Conservation (phyloP, 306 rosid species). For the Oemleria cerasiformis region DNA sequence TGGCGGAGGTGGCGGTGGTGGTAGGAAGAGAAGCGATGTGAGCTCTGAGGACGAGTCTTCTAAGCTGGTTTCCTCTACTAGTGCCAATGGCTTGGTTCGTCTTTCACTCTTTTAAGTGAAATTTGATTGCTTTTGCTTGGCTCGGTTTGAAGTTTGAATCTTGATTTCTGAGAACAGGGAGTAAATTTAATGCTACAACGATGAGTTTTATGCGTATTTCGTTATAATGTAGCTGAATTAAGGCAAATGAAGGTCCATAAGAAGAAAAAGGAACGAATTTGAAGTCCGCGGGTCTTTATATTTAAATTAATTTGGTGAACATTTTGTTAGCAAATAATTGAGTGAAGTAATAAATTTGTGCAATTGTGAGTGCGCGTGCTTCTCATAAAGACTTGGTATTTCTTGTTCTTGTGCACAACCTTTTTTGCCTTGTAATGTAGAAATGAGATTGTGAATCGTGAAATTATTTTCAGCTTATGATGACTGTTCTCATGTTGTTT, state of each 20-base stretch:
- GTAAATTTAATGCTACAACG: neutral
- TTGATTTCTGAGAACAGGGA: neutral
- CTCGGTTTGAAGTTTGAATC: conserved; percentile 9
- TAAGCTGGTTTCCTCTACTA: conserved; percentile 53
- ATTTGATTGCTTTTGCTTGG: conserved; percentile 24
- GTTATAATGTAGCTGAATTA: too few species aligned
- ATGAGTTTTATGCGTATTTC: neutral
- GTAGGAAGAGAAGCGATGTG: conserved; percentile 58
- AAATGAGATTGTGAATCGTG: neutral
- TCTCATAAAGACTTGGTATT: neutral
- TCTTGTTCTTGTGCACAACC: neutral
- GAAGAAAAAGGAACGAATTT: neutral
- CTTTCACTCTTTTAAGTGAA: neutral
- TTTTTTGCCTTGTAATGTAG: neutral
- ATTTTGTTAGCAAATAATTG: neutral
- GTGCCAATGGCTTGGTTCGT: conserved; percentile 59
- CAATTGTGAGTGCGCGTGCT: neutral
- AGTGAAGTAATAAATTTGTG: neutral
- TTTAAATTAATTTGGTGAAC: neutral
- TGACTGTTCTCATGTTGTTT: neutral
- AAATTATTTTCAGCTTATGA: conserved; percentile 4
- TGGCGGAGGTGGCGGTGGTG: conserved; percentile 36
- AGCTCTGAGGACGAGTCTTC: conserved; percentile 71
- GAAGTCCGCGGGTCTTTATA: neutral
- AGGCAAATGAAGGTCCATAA: neutral